A percentile compares a stretch with the other conserved stretches of the same genome.
Evolutionary conservation across 768 basidiomycete species (phyloP).

Genomic region (Russula brevipes): DNA sequence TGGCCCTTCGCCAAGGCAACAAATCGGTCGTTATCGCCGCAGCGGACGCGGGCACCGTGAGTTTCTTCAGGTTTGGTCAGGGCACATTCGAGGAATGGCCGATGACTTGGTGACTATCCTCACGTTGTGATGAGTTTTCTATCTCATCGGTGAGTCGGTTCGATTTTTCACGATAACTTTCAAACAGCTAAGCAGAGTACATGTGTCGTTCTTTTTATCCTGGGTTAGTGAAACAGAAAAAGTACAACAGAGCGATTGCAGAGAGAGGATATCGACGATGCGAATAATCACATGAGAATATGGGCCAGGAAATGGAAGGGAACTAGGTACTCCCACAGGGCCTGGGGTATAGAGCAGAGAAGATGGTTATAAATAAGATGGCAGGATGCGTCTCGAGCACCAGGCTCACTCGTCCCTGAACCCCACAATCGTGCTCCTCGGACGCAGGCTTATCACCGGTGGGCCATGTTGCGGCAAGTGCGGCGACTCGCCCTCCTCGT

Average conservation of each 20-base stretch:
- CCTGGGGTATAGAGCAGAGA: neutral
- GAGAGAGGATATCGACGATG: neutral
- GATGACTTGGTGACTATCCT: conserved; percentile 38
- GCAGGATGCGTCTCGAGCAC: neutral
- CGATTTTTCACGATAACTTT: neutral
- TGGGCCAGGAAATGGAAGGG: neutral
- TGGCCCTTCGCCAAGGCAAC: conserved; percentile 75
- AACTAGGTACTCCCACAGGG: neutral
- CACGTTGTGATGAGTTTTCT: neutral
- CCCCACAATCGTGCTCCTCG: conserved; percentile 24
- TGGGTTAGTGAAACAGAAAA: neutral
- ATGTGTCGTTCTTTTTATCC: neutral
- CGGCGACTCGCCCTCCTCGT: conserved; percentile 23
- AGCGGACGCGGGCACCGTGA: conserved; percentile 81
- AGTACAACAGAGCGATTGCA: conserved; percentile 12
- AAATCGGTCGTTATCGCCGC: conserved; percentile 81
- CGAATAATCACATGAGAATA: neutral
- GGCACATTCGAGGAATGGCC: conserved; percentile 84
- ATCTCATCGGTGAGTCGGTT: neutral
- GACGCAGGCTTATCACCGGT: conserved; percentile 22
- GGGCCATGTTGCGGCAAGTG: conserved; percentile 9
- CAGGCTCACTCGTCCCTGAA: conserved; percentile 19
- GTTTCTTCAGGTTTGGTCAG: conserved; percentile 84
- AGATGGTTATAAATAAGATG: neutral
- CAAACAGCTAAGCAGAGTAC: neutral